Evolutionary conservation across 1,139 yeast genomes (phyloP).

Genomic region (Debaryomyces sp.): DNA sequence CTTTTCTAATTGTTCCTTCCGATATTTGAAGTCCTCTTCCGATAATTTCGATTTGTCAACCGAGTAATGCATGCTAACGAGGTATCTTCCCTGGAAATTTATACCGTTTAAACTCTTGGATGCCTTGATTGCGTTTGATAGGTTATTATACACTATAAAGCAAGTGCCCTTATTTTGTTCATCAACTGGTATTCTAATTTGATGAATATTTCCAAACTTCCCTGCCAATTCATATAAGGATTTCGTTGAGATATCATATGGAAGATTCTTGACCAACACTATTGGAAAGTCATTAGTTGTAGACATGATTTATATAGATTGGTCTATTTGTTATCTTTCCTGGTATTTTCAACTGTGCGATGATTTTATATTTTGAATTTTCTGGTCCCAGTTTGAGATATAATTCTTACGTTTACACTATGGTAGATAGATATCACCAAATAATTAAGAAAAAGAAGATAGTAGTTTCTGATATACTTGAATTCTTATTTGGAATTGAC

Average conservation of each 20-base stretch:
- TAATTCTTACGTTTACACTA: background rate
- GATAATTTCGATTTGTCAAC: constrained; percentile 38
- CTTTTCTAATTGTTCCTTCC: constrained; percentile 21
- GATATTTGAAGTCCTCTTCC: constrained; percentile 23
- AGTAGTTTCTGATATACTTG: too few relatives aligned
- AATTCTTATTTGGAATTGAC: background rate
- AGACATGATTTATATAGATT: constrained; percentile 2
- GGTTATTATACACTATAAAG: constrained; percentile 55
- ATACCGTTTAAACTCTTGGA: constrained; percentile 59
- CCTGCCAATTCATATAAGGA: constrained; percentile 59
- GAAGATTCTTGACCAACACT: constrained; percentile 59
- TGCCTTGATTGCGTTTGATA: constrained; percentile 52
- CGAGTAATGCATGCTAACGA: constrained; percentile 51
- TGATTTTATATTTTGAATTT: background rate
- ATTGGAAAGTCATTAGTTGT: constrained; percentile 41
- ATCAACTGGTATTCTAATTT: constrained; percentile 51
- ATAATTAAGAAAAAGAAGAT: background rate
- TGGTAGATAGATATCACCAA: background rate
- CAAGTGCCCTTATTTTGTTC: constrained; percentile 52
- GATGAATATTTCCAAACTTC: constrained; percentile 58
- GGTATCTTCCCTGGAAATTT: constrained; percentile 60
- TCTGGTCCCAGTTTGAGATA: background rate
- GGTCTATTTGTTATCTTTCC: background rate
- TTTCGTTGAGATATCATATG: constrained; percentile 50
- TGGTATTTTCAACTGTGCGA: background rate